Conservation (phyloP, 78 protist species). For the Planoprotostelium fungivorum region DNA sequence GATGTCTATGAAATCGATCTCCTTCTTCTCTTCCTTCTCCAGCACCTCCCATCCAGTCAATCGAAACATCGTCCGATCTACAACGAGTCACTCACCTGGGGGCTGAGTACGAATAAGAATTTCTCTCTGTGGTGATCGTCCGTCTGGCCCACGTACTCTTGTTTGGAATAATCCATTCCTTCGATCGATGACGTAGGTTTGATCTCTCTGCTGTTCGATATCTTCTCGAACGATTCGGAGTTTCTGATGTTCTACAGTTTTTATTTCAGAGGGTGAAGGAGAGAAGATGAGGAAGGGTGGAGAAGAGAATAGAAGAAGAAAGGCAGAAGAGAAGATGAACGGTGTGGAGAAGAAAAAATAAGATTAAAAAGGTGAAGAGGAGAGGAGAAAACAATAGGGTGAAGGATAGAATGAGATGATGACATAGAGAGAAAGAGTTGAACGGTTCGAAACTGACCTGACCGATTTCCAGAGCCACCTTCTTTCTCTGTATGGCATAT, state of each 20-base stretch:
- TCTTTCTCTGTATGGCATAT: constrained; percentile 12
- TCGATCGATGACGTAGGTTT: neutral
- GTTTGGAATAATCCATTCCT: neutral
- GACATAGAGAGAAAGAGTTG: too few species aligned
- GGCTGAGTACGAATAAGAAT: neutral
- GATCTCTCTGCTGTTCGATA: neutral
- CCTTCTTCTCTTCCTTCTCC: neutral
- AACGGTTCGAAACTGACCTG: neutral
- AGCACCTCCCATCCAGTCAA: neutral
- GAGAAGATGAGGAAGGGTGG: too few species aligned
- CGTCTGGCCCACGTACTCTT: neutral
- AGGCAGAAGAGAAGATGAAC: neutral
- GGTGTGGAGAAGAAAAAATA: neutral
- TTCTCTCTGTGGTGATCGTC: neutral
- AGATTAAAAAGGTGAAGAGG: neutral
- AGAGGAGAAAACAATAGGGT: neutral
- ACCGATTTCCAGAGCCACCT: neutral
- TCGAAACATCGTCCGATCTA: neutral
- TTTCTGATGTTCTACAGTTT: neutral
- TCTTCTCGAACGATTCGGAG: neutral
- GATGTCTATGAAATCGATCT: neutral
- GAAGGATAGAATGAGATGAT: too few species aligned
- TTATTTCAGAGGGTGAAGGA: too few species aligned
- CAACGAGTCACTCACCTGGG: neutral
- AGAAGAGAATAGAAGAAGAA: too few species aligned